Conservation (phyloP, 768 basidiomycete genomes). For the Cantharellus cinnabarinus region DNA sequence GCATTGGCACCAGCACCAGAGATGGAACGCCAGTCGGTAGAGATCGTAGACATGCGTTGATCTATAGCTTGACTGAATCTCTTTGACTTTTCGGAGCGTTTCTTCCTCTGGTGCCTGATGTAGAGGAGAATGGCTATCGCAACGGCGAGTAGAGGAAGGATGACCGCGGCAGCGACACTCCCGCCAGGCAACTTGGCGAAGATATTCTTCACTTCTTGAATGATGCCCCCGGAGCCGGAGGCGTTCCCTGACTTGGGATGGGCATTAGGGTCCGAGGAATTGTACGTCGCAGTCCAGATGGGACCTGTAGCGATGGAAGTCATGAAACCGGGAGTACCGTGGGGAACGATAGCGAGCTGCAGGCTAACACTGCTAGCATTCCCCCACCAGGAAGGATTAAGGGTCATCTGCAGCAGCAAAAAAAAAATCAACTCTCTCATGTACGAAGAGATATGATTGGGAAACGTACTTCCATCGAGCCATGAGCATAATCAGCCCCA, state of each 20-base stretch:
- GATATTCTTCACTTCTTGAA: not conserved
- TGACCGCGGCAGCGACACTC: slow-evolving; percentile 7
- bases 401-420: slow-evolving; percentile 3
- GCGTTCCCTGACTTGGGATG: not conserved
- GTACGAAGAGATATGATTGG: not conserved
- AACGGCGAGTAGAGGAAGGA: slow-evolving; percentile 7
- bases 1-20: slow-evolving; percentile 3
- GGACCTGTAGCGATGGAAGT: slow-evolving; percentile 16
- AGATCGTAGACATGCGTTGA: slow-evolving; percentile 10
- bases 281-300: slow-evolving; percentile 15
- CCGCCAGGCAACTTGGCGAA: slow-evolving; percentile 4
- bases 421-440: not conserved
- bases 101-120: slow-evolving; percentile 4
- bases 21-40: slow-evolving; percentile 8
- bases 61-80: slow-evolving; percentile 7
- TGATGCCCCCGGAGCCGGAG: not conserved
- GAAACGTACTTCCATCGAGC: slow-evolving; percentile 10
- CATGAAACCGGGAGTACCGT: slow-evolving; percentile 11
- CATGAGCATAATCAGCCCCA: slow-evolving; percentile 12
- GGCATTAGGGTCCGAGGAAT: slow-evolving; percentile 2
- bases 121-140: slow-evolving; percentile 2
- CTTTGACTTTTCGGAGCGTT: slow-evolving; percentile 8
- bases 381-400: slow-evolving; percentile 21
- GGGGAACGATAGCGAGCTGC: slow-evolving; percentile 15
- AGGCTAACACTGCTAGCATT: slow-evolving; percentile 15